Percentiles rank a stretch among this genome's conserved stretches.
phyloP scores from a whole-genome alignment of 331 rosid genomes.

The Acacia pycnantha region DNA sequence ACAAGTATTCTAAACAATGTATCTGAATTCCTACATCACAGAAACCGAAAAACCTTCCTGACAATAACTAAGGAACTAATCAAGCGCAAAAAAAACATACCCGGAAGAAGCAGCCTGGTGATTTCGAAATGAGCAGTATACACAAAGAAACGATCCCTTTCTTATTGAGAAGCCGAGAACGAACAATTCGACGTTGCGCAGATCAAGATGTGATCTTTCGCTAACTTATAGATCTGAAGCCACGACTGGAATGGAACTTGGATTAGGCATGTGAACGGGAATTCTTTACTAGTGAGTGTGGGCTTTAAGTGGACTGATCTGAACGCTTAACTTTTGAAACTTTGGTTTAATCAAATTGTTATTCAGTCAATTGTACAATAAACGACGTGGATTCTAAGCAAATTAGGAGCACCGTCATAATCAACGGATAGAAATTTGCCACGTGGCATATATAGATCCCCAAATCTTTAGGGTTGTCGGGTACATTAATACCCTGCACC shows the following conservation, averaged over 20 bases:
- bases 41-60: slow-evolving; percentile 7
- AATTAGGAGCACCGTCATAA: slow-evolving; percentile 21
- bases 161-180: not conserved
- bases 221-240: slow-evolving; percentile 33
- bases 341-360: not conserved
- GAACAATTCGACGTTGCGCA: not conserved
- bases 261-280: not conserved
- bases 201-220: not conserved
- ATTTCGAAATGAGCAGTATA: not conserved
- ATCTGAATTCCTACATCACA: not conserved
- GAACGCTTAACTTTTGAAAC: slow-evolving; percentile 3
- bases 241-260: not conserved
- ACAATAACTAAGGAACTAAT: not conserved
- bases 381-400: slow-evolving; percentile 13
- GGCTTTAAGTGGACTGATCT: slow-evolving; percentile 25
- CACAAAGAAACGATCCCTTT: slow-evolving; percentile 3
- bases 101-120: slow-evolving; percentile 32
- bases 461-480: slow-evolving; percentile 32
- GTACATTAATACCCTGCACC: not conserved
- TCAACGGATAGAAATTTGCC: slow-evolving; percentile 21
- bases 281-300: not conserved
- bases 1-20: not conserved
- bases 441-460: slow-evolving; percentile 28
- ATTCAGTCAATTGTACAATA: not conserved
- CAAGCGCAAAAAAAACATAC: slow-evolving; percentile 31